phyloP scores from a whole-genome alignment of 768 basidiomycete genomes.

The Collybia sordida region DNA sequence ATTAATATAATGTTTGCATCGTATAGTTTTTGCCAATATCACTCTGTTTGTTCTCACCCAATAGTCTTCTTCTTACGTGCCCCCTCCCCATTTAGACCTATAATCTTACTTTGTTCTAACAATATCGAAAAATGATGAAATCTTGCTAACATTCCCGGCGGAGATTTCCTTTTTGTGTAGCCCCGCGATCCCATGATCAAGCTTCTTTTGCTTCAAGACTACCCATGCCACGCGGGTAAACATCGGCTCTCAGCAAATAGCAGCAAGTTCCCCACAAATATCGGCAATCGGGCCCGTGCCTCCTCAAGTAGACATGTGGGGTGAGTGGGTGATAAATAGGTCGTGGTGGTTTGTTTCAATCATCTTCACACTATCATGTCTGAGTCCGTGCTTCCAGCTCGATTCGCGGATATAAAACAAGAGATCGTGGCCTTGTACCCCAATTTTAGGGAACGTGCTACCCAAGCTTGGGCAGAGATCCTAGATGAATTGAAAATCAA shows the following conservation, averaged over 20 bases:
- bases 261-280: slow-evolving; percentile 2
- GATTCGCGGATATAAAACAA: slow-evolving; percentile 57
- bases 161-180: no score
- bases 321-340: slow-evolving; percentile 1
- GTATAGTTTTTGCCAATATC: background rate
- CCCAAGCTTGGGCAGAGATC: slow-evolving; percentile 58
- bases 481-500: slow-evolving; percentile 46
- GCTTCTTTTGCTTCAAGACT: background rate
- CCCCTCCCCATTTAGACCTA: no score
- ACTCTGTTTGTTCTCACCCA: background rate
- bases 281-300: slow-evolving; percentile 2
- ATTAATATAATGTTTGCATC: slow-evolving; percentile 8
- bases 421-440: slow-evolving; percentile 53
- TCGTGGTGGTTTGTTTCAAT: background rate
- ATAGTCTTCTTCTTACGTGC: background rate
- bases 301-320: no score
- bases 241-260: background rate
- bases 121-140: no score
- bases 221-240: background rate
- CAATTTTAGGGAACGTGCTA: slow-evolving; percentile 48
- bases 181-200: background rate
- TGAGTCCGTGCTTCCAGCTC: slow-evolving; percentile 35
- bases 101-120: background rate
- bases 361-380: slow-evolving; percentile 4
- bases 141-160: no score